A percentile compares a stretch with the other conserved stretches of the same genome.
Conservation (phyloP, 2,329 filamentous ascomycete genomes). For the Sporothrix inflata region DNA sequence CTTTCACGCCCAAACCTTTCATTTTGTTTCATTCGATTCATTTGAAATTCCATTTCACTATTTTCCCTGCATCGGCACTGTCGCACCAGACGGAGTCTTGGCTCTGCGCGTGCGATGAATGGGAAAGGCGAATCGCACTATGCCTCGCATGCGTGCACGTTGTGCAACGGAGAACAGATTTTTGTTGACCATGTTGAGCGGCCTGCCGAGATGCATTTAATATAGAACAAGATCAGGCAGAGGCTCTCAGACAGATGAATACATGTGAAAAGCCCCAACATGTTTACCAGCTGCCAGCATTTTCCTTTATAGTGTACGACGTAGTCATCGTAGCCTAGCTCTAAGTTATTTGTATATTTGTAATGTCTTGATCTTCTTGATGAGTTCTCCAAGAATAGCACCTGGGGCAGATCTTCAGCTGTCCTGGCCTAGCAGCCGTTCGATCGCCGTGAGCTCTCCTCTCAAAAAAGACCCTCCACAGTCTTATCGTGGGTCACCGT, state of each 20-base stretch:
- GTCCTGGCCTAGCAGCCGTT: not conserved
- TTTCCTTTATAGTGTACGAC: not conserved
- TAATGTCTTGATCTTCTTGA: not conserved
- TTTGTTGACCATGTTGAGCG: not conserved
- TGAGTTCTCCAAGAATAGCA: slow-evolving; percentile 8
- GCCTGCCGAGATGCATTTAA: not conserved
- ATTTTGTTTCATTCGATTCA: not conserved
- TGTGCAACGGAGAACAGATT: not conserved
- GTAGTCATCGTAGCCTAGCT: not conserved
- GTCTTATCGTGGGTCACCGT: not conserved
- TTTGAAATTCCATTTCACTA: not conserved
- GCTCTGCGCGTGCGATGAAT: not conserved
- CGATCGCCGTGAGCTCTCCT: not conserved
- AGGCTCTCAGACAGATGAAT: not conserved
- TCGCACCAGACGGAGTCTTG: not conserved
- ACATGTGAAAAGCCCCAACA: slow-evolving; percentile 5
- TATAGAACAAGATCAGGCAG: not conserved
- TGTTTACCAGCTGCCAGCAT: not conserved
- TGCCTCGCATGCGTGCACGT: not conserved
- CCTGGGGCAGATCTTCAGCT: not conserved
- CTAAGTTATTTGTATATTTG: not conserved
- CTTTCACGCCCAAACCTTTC: not conserved
- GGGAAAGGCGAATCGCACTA: slow-evolving; percentile 10
- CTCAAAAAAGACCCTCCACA: not conserved
- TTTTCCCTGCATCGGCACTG: not conserved